These are phyloP conservation scores for Nakaseomyces nivariensis DNA, from an alignment of 1,139 yeast species.

Conservation along the genomic window DNA sequence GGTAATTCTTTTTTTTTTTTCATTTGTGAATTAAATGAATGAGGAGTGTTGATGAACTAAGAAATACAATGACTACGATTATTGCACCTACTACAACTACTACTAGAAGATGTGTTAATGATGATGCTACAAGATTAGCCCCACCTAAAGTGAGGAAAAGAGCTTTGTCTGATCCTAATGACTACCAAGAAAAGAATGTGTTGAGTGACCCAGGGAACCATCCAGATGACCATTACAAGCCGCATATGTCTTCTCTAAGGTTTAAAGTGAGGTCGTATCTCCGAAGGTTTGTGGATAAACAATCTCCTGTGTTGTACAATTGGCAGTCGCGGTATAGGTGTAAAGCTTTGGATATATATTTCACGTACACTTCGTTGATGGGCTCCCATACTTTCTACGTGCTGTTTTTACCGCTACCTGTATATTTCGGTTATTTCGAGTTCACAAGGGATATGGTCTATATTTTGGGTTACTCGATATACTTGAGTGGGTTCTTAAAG, in stretches of 20 bases:
- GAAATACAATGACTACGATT: neutral
- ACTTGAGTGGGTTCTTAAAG: constrained; percentile 65
- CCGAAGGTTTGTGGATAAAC: constrained; percentile 53
- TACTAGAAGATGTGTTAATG: neutral
- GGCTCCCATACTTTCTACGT: constrained; percentile 95
- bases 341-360: constrained; percentile 57
- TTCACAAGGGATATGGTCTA: constrained; percentile 62
- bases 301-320: constrained; percentile 50
- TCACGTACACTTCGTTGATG: constrained; percentile 80
- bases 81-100: neutral
- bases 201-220: constrained; percentile 62
- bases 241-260: constrained; percentile 48
- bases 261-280: constrained; percentile 46
- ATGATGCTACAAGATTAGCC: neutral
- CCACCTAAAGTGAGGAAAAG: constrained; percentile 1
- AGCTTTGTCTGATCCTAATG: constrained; percentile 8
- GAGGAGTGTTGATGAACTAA: neutral
- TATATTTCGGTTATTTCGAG: constrained; percentile 66
- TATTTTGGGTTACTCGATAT: constrained; percentile 78
- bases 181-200: constrained; percentile 11
- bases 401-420: constrained; percentile 71
- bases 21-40: neutral
- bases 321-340: constrained; percentile 47
- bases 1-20: too few species aligned
- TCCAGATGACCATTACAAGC: constrained; percentile 54